phyloP scores from a whole-genome alignment of 1,139 yeast species.

The Eremothecium sinecaudum region DNA sequence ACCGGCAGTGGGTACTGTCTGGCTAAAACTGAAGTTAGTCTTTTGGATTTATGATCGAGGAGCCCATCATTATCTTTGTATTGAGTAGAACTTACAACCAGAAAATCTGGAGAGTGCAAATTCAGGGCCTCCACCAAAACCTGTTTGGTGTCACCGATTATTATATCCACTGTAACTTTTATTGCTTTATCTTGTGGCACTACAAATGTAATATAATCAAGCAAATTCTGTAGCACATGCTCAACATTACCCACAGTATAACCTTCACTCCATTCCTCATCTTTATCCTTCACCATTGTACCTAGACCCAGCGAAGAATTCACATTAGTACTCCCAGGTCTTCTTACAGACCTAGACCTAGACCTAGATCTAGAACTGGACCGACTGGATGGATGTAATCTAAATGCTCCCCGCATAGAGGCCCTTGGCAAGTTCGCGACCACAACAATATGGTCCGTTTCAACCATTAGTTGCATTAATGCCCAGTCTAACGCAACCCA shows the following conservation, averaged over 20 bases:
- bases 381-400: too few species aligned
- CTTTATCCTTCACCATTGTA: constrained; percentile 13
- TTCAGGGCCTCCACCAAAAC: constrained; percentile 53
- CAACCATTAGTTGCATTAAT: constrained; percentile 40
- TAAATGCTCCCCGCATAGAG: constrained; percentile 5
- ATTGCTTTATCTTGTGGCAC: constrained; percentile 43
- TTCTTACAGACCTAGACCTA: constrained; percentile 13
- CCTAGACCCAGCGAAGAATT: constrained; percentile 19
- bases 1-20: constrained; percentile 60
- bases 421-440: constrained; percentile 36
- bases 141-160: constrained; percentile 48
- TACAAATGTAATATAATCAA: constrained; percentile 40
- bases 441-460: constrained; percentile 58
- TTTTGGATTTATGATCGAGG: constrained; percentile 51
- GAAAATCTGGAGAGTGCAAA: constrained; percentile 54
- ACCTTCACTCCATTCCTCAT: constrained; percentile 31
- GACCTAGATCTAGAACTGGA: constrained; percentile 16
- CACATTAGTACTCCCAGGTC: constrained; percentile 31
- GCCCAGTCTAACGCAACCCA: constrained; percentile 77
- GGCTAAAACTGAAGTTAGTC: constrained; percentile 54
- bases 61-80: constrained; percentile 42
- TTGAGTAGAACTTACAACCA: constrained; percentile 55
- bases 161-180: constrained; percentile 54
- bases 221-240: constrained; percentile 33
- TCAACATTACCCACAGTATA: constrained; percentile 21